Percentiles rank a stretch among this genome's conserved stretches.
phyloP scores from a whole-genome alignment of 2,329 filamentous ascomycete genomes.

The Thielaviopsis populi region DNA sequence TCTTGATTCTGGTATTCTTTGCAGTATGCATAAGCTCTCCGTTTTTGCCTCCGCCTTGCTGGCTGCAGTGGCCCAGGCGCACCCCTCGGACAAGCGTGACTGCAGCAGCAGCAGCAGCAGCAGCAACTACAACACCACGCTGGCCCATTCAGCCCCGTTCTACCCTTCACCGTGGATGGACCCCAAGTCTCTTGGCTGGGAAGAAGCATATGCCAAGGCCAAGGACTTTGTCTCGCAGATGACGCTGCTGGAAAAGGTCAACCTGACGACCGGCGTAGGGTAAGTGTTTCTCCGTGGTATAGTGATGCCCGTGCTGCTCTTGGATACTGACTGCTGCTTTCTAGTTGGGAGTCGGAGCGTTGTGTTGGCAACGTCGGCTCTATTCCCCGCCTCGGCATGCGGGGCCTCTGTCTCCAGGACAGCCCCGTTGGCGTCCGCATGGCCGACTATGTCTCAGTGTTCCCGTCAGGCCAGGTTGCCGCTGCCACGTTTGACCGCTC shows the following conservation, averaged over 20 bases:
- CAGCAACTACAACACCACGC: slow-evolving; percentile 13
- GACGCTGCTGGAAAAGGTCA: slow-evolving; percentile 81
- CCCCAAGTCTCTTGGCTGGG: slow-evolving; percentile 56
- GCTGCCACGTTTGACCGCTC: slow-evolving; percentile 69
- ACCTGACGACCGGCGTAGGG: slow-evolving; percentile 82
- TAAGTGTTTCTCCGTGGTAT: slow-evolving; percentile 29
- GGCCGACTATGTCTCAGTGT: slow-evolving; percentile 66
- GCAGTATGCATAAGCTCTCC: slow-evolving; percentile 13
- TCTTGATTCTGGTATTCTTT: background rate
- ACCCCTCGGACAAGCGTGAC: slow-evolving; percentile 1
- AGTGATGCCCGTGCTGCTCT: background rate
- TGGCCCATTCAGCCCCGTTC: slow-evolving; percentile 39
- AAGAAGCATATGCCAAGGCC: slow-evolving; percentile 59
- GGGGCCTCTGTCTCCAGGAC: slow-evolving; percentile 72
- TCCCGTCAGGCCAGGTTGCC: slow-evolving; percentile 61
- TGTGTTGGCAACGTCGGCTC: slow-evolving; percentile 67
- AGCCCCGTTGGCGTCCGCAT: slow-evolving; percentile 66
- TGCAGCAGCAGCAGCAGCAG: no score
- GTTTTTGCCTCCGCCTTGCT: slow-evolving; percentile 15
- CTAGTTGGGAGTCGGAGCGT: slow-evolving; percentile 39
- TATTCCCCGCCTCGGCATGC: slow-evolving; percentile 54
- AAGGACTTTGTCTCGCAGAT: slow-evolving; percentile 66
- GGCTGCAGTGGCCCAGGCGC: slow-evolving; percentile 11
- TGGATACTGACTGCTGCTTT: slow-evolving; percentile 3
- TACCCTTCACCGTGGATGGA: slow-evolving; percentile 85